Conservation (phyloP, 305 asterid genomes). For the Fraxinus paxiana region DNA sequence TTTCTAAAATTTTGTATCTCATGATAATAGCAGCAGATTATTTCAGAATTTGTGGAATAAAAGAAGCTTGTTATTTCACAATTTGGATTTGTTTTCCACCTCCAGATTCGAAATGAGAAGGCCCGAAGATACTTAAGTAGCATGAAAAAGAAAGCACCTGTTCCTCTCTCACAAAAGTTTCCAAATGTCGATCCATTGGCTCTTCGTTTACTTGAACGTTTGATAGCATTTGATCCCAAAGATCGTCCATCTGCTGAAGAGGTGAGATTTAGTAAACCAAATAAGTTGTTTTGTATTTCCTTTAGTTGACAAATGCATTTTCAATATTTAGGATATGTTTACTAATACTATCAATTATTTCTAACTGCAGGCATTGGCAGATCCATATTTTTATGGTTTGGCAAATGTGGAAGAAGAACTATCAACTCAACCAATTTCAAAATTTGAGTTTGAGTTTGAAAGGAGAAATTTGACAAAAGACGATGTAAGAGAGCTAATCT, state of each 20-base stretch:
- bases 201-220: conserved; percentile 69
- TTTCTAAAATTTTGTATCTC: neutral
- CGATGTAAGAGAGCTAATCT: conserved; percentile 76
- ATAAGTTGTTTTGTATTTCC: neutral
- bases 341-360: conserved; percentile 8
- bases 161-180: conserved; percentile 64
- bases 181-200: conserved; percentile 77
- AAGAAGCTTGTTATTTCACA: neutral
- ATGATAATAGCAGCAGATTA: neutral
- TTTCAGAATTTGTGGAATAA: neutral
- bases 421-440: conserved; percentile 66
- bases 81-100: conserved; percentile 15
- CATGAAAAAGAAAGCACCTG: conserved; percentile 65
- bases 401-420: conserved; percentile 89
- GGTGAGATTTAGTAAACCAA: conserved; percentile 38
- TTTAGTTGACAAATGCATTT: neutral
- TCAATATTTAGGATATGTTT: neutral
- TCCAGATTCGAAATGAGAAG: conserved; percentile 84
- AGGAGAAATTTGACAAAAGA: conserved; percentile 66
- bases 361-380: conserved; percentile 61
- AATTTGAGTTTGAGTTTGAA: conserved; percentile 84
- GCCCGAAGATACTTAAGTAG: conserved; percentile 75
- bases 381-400: conserved; percentile 74
- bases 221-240: conserved; percentile 88
- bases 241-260: conserved; percentile 89